Base-by-base conservation (phyloP, 1,284 basidiomycete genomes). In the Tilletia horrida region DNA sequence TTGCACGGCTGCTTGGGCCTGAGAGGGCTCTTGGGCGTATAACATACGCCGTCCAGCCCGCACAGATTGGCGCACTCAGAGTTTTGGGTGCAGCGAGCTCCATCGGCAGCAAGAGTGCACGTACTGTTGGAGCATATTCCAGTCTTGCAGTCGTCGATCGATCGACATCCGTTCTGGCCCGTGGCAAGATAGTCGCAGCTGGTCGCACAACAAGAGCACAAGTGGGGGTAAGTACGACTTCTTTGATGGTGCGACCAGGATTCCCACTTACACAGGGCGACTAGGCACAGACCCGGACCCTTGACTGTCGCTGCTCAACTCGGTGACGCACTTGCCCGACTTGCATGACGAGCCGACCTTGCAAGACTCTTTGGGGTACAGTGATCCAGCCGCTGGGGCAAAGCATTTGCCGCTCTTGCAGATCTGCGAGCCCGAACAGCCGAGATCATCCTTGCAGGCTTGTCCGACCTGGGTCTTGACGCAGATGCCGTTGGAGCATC, bases 81-180 rank as follows among this genome's bases (percentile, higher is more conserved):
- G 52, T 29, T 55, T 21, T 29, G 25, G 23, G 31, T 21, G 18
- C 52, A 55, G 6, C 52, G 52, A 27, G 9, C 25, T 9, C 52
- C 52, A 6, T 55, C 52, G 52, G 27, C 23, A 27, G 23, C 52
- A 16, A 40, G 18, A 13, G 67, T 61, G 67, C 71, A 73, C 52
- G 35, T 62, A 68, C 69, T 68, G 66, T 67, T 68, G 21, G 40
- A 57, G 68, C 72, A 73, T 61, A 55, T 29, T 16, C 63, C 61
- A 14, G 44, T 65, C 35, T 63, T 64, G 67, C 72, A 73, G 23
- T 67, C 69, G 63, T 66, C 63, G 65, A 67, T 31, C 35, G 62
- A 64, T 7, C 64, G 61, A 48, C 72, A 73, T 44, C 57, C 66
- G 44, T 50, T 29, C 61, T 69, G 66, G 70, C 72, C 71, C 67